phyloP scores from a whole-genome alignment of 73 alveolate genomes.

The Tetrahymena borealis region DNA sequence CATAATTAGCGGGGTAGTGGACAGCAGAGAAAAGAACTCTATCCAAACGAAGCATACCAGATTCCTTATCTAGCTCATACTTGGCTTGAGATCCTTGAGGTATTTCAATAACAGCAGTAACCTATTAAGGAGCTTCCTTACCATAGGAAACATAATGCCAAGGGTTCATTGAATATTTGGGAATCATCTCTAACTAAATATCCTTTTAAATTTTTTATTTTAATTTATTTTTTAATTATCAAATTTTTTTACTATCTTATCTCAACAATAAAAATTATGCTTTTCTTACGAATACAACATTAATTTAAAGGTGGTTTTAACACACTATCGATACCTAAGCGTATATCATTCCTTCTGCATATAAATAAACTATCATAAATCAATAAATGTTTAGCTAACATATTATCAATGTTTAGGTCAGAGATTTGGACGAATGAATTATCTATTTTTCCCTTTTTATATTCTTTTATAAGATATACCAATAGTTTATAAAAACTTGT shows the following conservation, averaged over 20 bases:
- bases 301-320: no score
- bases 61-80: conserved; percentile 44
- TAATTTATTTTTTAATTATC: not conserved
- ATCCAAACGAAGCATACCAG: conserved; percentile 38
- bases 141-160: conserved; percentile 46
- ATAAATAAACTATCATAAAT: no score
- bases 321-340: no score
- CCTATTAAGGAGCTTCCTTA: conserved; percentile 7
- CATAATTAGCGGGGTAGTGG: conserved; percentile 53
- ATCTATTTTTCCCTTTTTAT: no score
- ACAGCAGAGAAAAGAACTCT: conserved; percentile 45
- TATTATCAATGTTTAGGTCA: no score
- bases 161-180: conserved; percentile 38
- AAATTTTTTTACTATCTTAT: not conserved
- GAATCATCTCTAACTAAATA: not conserved
- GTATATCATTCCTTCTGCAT: no score
- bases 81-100: conserved; percentile 48
- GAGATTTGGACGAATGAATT: no score
- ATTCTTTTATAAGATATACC: no score
- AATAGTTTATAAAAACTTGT: no score
- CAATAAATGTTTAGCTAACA: no score
- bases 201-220: not conserved
- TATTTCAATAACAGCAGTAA: conserved; percentile 36
- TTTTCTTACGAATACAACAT: no score
- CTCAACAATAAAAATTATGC: not conserved